Conservation (phyloP, 768 basidiomycete genomes). For the Panellus pusillus region DNA sequence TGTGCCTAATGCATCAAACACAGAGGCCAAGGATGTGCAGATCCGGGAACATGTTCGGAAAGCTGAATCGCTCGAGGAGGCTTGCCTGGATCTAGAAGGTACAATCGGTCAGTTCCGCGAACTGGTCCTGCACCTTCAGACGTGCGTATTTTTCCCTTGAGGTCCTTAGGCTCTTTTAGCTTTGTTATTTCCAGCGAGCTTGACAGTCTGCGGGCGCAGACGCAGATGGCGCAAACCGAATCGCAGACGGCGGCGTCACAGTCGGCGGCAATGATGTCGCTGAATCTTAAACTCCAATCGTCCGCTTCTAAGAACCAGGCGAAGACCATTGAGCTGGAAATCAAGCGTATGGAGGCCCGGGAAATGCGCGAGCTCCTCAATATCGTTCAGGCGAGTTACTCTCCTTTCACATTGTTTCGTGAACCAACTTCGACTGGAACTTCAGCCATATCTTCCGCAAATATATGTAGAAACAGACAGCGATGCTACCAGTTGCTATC, state of each 20-base stretch:
- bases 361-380: slow-evolving; percentile 78
- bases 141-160: slow-evolving; percentile 39
- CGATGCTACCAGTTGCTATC: slow-evolving; percentile 84
- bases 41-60: slow-evolving; percentile 67
- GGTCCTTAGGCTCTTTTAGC: not conserved
- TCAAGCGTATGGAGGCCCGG: slow-evolving; percentile 79
- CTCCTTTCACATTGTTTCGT: not conserved
- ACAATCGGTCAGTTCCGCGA: slow-evolving; percentile 95
- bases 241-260: slow-evolving; percentile 83
- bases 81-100: slow-evolving; percentile 79
- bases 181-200: slow-evolving; percentile 62
- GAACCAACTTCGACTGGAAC: not conserved
- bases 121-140: slow-evolving; percentile 80
- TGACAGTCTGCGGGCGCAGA: slow-evolving; percentile 78
- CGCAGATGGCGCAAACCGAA: slow-evolving; percentile 81
- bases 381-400: slow-evolving; percentile 70
- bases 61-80: slow-evolving; percentile 71
- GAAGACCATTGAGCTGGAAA: slow-evolving; percentile 84
- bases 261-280: slow-evolving; percentile 89
- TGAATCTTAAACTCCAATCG: slow-evolving; percentile 93
- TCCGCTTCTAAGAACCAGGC: slow-evolving; percentile 90
- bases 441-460: slow-evolving; percentile 86
- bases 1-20: not conserved
- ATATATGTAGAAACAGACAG: slow-evolving; percentile 87
- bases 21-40: slow-evolving; percentile 70